Evolutionary conservation across 2,329 filamentous ascomycete genomes (phyloP).

Genomic region (Pestalotiopsis sp.): DNA sequence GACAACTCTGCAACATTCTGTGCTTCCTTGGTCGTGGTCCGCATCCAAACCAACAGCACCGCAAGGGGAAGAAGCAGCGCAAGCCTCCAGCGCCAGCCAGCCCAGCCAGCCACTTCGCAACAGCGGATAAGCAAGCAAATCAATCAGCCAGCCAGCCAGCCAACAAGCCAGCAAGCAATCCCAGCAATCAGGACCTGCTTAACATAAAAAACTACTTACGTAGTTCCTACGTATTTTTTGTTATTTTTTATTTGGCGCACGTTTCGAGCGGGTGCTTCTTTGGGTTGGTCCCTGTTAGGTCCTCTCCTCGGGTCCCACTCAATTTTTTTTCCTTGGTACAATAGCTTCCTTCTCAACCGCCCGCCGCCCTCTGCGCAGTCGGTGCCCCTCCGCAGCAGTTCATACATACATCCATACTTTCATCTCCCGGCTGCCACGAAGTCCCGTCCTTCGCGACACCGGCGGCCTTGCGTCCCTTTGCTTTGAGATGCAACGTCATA

Average conservation of each 20-base stretch:
- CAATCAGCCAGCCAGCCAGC: too few species aligned
- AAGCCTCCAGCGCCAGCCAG: too few species aligned
- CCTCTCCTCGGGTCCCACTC: not conserved
- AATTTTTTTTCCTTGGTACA: not conserved
- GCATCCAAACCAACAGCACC: too few species aligned
- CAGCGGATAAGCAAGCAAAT: too few species aligned
- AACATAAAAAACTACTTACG: not conserved
- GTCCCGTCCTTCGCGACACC: not conserved
- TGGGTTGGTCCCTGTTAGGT: not conserved
- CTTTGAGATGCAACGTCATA: not conserved
- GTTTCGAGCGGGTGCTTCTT: not conserved
- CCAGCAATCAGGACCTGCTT: too few species aligned
- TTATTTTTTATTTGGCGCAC: not conserved
- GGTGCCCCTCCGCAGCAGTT: not conserved
- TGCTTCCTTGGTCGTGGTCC: too few species aligned
- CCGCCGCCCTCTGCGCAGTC: not conserved
- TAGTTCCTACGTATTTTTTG: not conserved
- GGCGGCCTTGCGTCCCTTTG: not conserved
- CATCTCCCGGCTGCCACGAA: not conserved
- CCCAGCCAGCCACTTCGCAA: too few species aligned
- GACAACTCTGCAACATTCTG: too few species aligned
- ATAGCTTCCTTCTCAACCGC: not conserved
- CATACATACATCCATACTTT: not conserved
- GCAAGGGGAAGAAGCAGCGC: too few species aligned
- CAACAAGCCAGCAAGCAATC: too few species aligned